These are phyloP conservation scores for Schizosaccharomyces osmophilus DNA, from an alignment of 805 yeast genomes.

Conservation along the genomic window DNA sequence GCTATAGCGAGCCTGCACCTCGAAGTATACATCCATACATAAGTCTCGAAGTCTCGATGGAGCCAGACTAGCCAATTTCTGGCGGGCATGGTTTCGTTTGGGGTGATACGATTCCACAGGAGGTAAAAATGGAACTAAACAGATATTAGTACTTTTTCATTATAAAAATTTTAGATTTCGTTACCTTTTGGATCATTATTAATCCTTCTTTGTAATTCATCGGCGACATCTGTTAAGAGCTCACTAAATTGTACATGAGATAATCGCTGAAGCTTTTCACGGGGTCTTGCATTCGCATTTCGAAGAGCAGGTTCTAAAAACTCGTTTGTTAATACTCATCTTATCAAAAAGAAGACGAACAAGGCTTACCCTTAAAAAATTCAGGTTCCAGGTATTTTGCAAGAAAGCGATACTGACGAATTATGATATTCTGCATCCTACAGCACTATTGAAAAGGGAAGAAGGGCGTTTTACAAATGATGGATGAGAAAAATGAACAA, in stretches of 20 bases:
- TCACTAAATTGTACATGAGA: constrained; percentile 61
- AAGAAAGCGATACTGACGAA: neutral
- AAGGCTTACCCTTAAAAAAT: neutral
- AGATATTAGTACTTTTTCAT: neutral
- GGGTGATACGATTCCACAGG: constrained; percentile 36
- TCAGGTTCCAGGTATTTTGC: neutral
- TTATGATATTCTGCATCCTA: neutral
- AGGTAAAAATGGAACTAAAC: constrained; percentile 13
- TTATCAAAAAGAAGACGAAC: neutral
- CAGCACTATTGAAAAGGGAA: neutral
- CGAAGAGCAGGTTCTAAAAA: neutral
- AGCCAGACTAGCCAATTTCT: constrained; percentile 67
- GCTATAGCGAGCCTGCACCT: constrained; percentile 54
- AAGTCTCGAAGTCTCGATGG: constrained; percentile 65
- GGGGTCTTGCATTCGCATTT: constrained; percentile 14
- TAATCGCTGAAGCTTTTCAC: constrained; percentile 61
- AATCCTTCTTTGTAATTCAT: constrained; percentile 61
- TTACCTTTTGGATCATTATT: constrained; percentile 13
- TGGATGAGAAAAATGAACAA: neutral
- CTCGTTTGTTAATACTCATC: neutral
- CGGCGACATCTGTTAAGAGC: constrained; percentile 80
- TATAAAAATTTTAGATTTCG: neutral
- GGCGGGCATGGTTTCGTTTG: constrained; percentile 84
- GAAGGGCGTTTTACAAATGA: neutral
- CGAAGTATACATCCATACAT: constrained; percentile 69